Conservation (phyloP, 768 basidiomycete genomes). For the Hydnomerulius pinastri region DNA sequence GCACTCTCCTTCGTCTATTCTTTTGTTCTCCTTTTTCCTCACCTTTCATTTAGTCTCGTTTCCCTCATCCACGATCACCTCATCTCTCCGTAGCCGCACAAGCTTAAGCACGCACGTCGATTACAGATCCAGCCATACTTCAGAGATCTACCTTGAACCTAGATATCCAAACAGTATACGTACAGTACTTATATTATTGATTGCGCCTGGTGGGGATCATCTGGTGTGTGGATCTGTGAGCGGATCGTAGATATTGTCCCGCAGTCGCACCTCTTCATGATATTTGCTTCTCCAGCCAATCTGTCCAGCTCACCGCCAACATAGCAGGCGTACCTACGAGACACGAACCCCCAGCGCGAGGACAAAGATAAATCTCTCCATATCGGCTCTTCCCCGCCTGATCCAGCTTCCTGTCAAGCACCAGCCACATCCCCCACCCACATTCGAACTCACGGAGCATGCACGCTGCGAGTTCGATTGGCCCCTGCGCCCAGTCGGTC, state of each 20-base stretch:
- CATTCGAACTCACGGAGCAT: no score
- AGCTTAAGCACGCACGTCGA: constrained; percentile 6
- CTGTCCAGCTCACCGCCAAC: no score
- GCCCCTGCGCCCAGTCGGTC: no score
- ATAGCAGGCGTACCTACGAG: no score
- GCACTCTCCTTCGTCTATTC: constrained; percentile 1
- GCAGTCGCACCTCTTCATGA: background rate
- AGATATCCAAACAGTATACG: constrained; percentile 20
- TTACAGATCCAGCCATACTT: background rate
- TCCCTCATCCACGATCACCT: background rate
- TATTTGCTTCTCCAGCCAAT: no score
- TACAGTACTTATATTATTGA: constrained; percentile 17
- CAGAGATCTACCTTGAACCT: constrained; percentile 19
- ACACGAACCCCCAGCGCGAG: no score
- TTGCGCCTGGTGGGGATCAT: background rate
- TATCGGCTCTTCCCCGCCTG: no score
- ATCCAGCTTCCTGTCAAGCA: no score
- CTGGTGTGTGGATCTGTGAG: constrained; percentile 1
- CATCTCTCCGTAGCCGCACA: background rate
- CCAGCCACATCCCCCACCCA: no score
- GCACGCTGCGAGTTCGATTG: no score
- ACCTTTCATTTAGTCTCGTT: background rate
- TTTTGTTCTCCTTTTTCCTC: constrained; percentile 12
- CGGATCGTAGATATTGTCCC: background rate
- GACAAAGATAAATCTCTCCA: no score